Evolutionary conservation across 2,329 filamentous ascomycete genomes (phyloP).

Genomic region (Sporothrix brasiliensis): DNA sequence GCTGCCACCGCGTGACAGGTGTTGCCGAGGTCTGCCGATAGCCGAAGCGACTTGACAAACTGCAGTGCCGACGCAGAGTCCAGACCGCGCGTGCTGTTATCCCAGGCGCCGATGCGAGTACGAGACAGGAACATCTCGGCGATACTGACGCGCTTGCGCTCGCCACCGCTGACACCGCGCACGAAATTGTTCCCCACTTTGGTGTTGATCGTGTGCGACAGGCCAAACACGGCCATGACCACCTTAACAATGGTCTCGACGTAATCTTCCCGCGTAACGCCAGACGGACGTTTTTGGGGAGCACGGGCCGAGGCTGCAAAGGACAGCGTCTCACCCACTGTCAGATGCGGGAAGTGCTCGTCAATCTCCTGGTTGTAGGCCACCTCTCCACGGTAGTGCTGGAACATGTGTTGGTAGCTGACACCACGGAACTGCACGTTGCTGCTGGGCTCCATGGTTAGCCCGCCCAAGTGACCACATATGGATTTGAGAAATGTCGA

Average conservation of each 20-base stretch:
- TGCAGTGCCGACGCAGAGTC: slow-evolving; percentile 68
- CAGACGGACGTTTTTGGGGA: slow-evolving; percentile 50
- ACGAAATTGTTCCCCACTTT: slow-evolving; percentile 69
- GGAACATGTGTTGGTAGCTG: slow-evolving; percentile 41
- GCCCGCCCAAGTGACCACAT: slow-evolving; percentile 64
- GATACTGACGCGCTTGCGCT: slow-evolving; percentile 75
- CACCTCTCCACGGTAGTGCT: slow-evolving; percentile 45
- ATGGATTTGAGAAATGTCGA: slow-evolving; percentile 63
- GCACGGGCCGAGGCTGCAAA: slow-evolving; percentile 76
- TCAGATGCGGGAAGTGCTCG: slow-evolving; percentile 76
- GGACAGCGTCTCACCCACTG: slow-evolving; percentile 75
- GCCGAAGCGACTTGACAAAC: slow-evolving; percentile 65
- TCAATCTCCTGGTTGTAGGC: slow-evolving; percentile 80
- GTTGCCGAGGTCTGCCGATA: slow-evolving; percentile 63
- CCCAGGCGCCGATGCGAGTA: slow-evolving; percentile 64
- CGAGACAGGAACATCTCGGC: slow-evolving; percentile 65
- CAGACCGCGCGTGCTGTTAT: slow-evolving; percentile 67
- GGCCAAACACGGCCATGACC: slow-evolving; percentile 75
- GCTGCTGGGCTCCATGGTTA: slow-evolving; percentile 46
- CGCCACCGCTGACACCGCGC: slow-evolving; percentile 64
- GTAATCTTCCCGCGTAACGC: slow-evolving; percentile 55
- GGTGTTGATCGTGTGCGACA: slow-evolving; percentile 72
- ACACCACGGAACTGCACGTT: slow-evolving; percentile 30
- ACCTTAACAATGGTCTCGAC: slow-evolving; percentile 61
- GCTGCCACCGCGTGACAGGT: slow-evolving; percentile 66